Base-by-base conservation (phyloP, 257 asterid species). In the Scutellaria galericulata region DNA sequence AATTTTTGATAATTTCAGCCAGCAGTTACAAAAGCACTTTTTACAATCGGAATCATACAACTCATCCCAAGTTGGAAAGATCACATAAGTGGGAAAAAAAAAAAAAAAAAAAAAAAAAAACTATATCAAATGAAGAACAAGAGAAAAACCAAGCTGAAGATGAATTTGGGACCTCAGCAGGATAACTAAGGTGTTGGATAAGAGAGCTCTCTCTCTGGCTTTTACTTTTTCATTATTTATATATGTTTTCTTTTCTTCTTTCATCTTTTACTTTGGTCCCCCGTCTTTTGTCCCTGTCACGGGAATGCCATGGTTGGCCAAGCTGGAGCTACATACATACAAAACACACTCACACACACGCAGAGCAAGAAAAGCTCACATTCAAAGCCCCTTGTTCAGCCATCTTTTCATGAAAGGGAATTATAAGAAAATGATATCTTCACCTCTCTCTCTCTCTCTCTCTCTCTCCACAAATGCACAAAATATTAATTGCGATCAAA, bases 281-380 rank as follows among this genome's bases (percentile, higher is more conserved):
- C 87, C 63, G 69, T 70, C 85, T 77, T 85, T 81, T 71, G 86
- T 83, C 89, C 77, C 72, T 83, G 84, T 87, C 97, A 90, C 87
- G 85, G 79, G 88, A 76, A 77, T 81, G 82, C 89, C 90, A 85
- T 87, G 85, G 87, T 81, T 87, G 82, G 82, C 74, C 75, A 66
- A 83, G 86, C 83, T 82, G 87, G 87, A 89, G 74, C 56, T 74
- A 74, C 81, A 86, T 70, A 56, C 78, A 73, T 71, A 64, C 63
- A 73, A 76, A 27, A 77, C 70, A 74, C 66, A 75, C 53, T 27
- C 74, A 73, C 72, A 80, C 58, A 53, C 18, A 59, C 54, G 75
- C 39, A 64, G 13, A 55, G 74, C 22, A 78, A 70, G 77, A 63
- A 69, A 67, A 11, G 79, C 85, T 75, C 84, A 78, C 86, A 78